These are phyloP conservation scores for Pyracantha coccinea DNA, from an alignment of 331 rosid species.

Conservation along the genomic window DNA sequence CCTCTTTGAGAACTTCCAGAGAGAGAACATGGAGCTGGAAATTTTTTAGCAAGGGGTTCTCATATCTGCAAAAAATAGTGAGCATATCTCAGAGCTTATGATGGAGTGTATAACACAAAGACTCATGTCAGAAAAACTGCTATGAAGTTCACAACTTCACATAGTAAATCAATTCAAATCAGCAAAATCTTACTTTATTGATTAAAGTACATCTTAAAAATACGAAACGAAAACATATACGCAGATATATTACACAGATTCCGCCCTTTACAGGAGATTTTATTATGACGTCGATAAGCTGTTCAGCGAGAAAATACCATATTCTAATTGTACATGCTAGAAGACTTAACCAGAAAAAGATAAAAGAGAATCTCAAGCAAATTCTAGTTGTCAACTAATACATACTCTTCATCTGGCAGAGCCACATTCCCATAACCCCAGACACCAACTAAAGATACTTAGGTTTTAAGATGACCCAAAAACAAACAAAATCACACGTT, in stretches of 20 bases:
- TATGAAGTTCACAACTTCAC: background rate
- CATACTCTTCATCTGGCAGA: too few species aligned
- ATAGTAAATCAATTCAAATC: background rate
- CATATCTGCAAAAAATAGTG: conserved; percentile 51
- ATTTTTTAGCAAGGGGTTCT: conserved; percentile 41
- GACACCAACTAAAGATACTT: background rate
- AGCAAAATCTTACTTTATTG: background rate
- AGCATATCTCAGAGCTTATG: conserved; percentile 17
- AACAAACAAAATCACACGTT: too few species aligned
- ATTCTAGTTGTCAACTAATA: too few species aligned
- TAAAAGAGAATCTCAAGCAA: too few species aligned
- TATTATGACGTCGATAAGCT: too few species aligned
- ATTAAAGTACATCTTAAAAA: background rate
- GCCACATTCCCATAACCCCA: too few species aligned
- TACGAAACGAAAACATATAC: background rate
- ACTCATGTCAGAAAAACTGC: background rate
- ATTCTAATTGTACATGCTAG: background rate
- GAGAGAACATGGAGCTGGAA: conserved; percentile 78
- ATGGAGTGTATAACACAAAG: conserved; percentile 6
- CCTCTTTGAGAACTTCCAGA: conserved; percentile 87
- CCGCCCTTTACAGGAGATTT: too few species aligned
- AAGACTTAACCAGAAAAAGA: too few species aligned
- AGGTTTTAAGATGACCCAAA: too few species aligned
- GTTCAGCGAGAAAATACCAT: too few species aligned
- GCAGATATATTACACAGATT: background rate